Percentiles rank a stretch among this genome's conserved stretches.
These are phyloP conservation scores for Ophiocordyceps polyrhachis-furcata DNA, from an alignment of 2,329 filamentous ascomycete species.

Conservation along the genomic window DNA sequence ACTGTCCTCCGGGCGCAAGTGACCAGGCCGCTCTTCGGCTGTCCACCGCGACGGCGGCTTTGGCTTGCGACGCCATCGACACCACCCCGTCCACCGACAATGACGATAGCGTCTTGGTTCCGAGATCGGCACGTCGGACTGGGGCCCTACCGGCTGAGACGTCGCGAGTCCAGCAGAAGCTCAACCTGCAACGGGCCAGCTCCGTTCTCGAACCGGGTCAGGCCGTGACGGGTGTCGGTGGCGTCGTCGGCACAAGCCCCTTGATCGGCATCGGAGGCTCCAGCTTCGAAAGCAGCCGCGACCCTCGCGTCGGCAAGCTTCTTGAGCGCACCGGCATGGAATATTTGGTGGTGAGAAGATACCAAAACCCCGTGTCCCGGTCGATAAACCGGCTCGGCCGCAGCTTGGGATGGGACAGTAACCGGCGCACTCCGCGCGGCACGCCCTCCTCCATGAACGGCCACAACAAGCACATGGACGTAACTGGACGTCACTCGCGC, in stretches of 20 bases:
- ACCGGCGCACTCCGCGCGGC: slow-evolving; percentile 26
- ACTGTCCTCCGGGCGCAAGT: slow-evolving; percentile 14
- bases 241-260: slow-evolving; percentile 23
- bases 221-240: slow-evolving; percentile 14
- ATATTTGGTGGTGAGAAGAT: slow-evolving; percentile 54
- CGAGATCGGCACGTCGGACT: slow-evolving; percentile 21
- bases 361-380: slow-evolving; percentile 50
- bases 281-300: slow-evolving; percentile 34
- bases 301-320: slow-evolving; percentile 44
- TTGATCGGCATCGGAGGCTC: slow-evolving; percentile 33
- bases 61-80: slow-evolving; percentile 8
- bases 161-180: slow-evolving; percentile 56
- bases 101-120: slow-evolving; percentile 27
- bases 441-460: slow-evolving; percentile 19
- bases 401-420: slow-evolving; percentile 32
- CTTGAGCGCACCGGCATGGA: slow-evolving; percentile 54
- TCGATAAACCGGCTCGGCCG: slow-evolving; percentile 30
- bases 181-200: slow-evolving; percentile 55
- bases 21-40: slow-evolving; percentile 19
- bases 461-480: slow-evolving; percentile 14
- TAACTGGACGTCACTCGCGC: slow-evolving; percentile 15
- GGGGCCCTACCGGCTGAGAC: slow-evolving; percentile 29
- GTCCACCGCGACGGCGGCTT: slow-evolving; percentile 20
- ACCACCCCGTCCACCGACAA: slow-evolving; percentile 11
- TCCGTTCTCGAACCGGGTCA: slow-evolving; percentile 50